Base-by-base conservation (phyloP, 306 rosid species). In the Vachellia collinsii region DNA sequence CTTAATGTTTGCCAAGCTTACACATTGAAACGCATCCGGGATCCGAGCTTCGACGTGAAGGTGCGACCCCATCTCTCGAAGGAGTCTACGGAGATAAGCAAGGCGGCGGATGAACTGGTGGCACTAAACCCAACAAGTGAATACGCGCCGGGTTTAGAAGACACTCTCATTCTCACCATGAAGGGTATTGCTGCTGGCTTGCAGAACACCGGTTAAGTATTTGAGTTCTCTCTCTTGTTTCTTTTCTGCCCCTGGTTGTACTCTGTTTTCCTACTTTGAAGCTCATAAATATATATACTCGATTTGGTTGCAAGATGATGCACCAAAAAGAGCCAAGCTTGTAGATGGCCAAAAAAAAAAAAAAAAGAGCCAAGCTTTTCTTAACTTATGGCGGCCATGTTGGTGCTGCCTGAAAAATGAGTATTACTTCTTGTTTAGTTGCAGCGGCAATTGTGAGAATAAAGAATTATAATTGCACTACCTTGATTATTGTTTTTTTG, bases 151-250 rank as follows among this genome's bases (percentile, higher is more conserved):
- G 99, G 99, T 77, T 86, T 95, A 70, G 99, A 95, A 88, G 99
- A 95, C 89, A 93, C 99, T 72, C 97, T 95, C 84, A 93, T 95
- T 75, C 86, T 93, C 83, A 95, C 99, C 54, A 95, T 95, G 99
- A 95, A 95, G 94, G 99, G 99, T 82, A 92, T 95, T 82, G 99
- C 99, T 72, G 99, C 99, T 79, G 99, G 99, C 51, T 16, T 95
- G 91, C 99, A 95, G 86, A 95, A 95, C 97, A 95, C 99, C 0
- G 99, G 99, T 87, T 95, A 87, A 87, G 7, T 13, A 41, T 58
- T 74, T 46, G 42, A 25, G 75, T 37, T 43, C 37, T 56, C 54
- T 64, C 36, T 54, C 3, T n/a, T n/a, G 44, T 46, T 44, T 76
- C 29, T 22, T 20, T 34, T 19, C 54, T 34, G 5, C 10, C 34